A percentile compares a stretch with the other conserved stretches of the same genome.
Conservation (phyloP, 257 asterid species). For the Solanum rostratum region DNA sequence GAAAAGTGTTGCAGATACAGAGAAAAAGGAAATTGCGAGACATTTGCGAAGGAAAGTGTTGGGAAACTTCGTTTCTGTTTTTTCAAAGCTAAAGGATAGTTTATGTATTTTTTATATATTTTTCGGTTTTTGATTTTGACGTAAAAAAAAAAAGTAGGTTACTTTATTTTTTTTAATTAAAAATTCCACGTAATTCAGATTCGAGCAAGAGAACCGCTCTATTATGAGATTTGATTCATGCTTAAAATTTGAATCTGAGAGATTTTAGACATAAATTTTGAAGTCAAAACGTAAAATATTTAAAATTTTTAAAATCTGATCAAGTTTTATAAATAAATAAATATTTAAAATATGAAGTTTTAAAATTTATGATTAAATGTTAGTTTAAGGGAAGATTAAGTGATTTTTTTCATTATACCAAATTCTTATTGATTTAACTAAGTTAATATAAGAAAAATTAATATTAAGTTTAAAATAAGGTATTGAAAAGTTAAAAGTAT, state of each 20-base stretch:
- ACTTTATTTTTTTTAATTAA: not conserved
- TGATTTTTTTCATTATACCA: not conserved
- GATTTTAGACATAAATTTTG: not conserved
- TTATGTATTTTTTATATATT: not conserved
- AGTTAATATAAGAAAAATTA: not conserved
- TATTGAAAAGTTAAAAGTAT: not conserved
- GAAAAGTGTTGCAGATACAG: not conserved
- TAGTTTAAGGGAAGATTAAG: no score
- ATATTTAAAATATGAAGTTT: no score
- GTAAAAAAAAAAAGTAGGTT: no score
- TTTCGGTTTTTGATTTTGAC: not conserved
- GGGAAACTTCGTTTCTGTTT: not conserved
- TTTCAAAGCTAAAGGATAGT: not conserved
- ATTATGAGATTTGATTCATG: not conserved
- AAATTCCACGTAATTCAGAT: not conserved
- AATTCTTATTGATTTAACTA: not conserved
- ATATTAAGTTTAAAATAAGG: not conserved
- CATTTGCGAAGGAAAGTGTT: not conserved
- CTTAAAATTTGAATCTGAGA: not conserved
- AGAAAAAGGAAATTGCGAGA: not conserved
- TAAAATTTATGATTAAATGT: no score
- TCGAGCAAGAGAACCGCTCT: not conserved
- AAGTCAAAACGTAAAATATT: not conserved
- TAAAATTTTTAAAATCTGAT: no score
- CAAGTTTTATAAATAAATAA: no score